These are phyloP conservation scores for Suillus discolor DNA, from an alignment of 768 basidiomycete species.

Conservation along the genomic window DNA sequence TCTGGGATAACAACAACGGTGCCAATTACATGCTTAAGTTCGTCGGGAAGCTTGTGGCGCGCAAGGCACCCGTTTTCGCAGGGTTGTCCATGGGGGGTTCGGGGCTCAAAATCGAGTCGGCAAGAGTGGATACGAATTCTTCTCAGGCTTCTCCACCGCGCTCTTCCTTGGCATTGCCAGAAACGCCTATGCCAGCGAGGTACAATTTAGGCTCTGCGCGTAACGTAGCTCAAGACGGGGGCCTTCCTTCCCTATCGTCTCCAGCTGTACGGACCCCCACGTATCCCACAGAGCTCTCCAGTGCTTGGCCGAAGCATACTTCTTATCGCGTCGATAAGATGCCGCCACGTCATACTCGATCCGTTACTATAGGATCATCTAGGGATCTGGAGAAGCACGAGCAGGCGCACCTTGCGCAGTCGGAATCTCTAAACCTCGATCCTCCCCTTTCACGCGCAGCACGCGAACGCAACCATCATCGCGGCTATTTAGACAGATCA, in stretches of 20 bases:
- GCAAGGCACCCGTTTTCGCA: conserved; percentile 30
- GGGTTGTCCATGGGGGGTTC: conserved; percentile 61
- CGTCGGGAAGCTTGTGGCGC: conserved; percentile 29
- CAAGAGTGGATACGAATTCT: conserved; percentile 25
- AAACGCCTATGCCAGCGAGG: conserved; percentile 49
- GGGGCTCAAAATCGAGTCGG: conserved; percentile 35
- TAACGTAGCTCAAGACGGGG: conserved; percentile 49
- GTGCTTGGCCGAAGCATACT: conserved; percentile 39
- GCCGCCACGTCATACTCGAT: conserved; percentile 5
- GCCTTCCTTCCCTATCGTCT: conserved; percentile 14
- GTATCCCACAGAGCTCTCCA: conserved; percentile 46
- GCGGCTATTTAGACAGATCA: conserved; percentile 55
- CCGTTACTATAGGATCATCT: conserved; percentile 48
- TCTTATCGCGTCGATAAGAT: conserved; percentile 6
- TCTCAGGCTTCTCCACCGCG: conserved; percentile 18
- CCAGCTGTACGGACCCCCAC: conserved; percentile 39
- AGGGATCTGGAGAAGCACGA: conserved; percentile 43
- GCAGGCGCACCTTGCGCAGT: conserved; percentile 26
- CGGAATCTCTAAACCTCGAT: conserved; percentile 32
- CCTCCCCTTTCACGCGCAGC: conserved; percentile 25
- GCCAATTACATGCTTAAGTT: conserved; percentile 82
- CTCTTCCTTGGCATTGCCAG: conserved; percentile 30
- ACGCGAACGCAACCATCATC: conserved; percentile 53
- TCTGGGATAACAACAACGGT: conserved; percentile 91
- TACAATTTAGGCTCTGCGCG: conserved; percentile 60